Base-by-base conservation (phyloP, 1,139 yeast genomes). In the Sugiyamaella grinbergsii region DNA sequence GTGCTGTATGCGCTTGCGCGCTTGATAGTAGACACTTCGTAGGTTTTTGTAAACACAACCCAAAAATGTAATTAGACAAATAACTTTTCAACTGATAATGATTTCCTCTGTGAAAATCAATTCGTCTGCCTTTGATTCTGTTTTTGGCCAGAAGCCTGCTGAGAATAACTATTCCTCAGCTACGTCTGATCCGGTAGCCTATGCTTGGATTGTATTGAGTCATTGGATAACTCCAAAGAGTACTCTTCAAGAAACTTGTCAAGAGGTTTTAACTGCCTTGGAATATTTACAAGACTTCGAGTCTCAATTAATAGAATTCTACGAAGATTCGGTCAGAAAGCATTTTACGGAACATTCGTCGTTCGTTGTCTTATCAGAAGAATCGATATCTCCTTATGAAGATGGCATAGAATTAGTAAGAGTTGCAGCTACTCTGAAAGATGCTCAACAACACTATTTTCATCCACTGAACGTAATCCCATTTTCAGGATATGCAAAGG, bases 311-410 rank as follows among this genome's bases (percentile, higher is more conserved):
- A 48, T 57, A 11, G 48, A 33, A 28, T 34, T 36, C 38, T 53
- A 57, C 47, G 46, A 47, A 49, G 60, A 57, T 33, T 43, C 40
- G 11, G 57, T 62, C 6, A 49, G 62, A 5, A 37, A 45, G 5
- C 64, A 62, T 44, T 62, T 62, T 44, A 51, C 50, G 26, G 40
- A 50, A 47, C 54, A 52, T 42, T 62, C 59, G 4, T 33, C 47
- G 7, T 28, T 34, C n/a, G 18, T 43, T 22, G 18, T 22, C 7
- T 13, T 36, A 6, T 23, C 16, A 6, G 5, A 11, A 2, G 28
- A 22, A 6, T 18, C 46, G 3, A 22, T 11, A 20, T 34, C 40
- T 10, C 18, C 41, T 8, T 36, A 41, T 36, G 32, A 42, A 26
- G 50, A 52, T 26, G 29, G 40, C 38, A 40, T 33, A 2, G 46